Evolutionary conservation across 164 flowering plant species (phyloP).

Genomic region (Nymphaea thermarum): DNA sequence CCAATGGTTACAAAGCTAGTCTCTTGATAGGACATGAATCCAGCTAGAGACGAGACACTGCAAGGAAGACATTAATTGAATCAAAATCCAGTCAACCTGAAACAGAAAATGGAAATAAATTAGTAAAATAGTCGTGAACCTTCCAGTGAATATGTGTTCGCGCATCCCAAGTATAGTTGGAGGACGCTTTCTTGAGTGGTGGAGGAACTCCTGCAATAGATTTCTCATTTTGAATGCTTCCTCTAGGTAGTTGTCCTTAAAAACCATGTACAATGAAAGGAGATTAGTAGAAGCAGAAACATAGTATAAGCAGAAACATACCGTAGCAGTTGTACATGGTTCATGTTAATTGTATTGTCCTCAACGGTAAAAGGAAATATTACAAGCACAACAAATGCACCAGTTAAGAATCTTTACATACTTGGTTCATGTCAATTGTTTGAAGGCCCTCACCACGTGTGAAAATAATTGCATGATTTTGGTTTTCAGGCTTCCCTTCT

Average conservation of each 20-base stretch:
- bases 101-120: not conserved
- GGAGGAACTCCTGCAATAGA: conserved; percentile 66
- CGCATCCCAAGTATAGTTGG: conserved; percentile 81
- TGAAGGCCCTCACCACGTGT: conserved; percentile 96
- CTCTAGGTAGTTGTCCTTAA: conserved; percentile 80
- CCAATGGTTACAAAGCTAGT: conserved; percentile 95
- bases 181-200: conserved; percentile 26
- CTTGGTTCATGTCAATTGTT: conserved; percentile 96
- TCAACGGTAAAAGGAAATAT: not conserved
- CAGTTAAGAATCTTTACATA: conserved; percentile 13
- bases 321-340: not conserved
- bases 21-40: conserved; percentile 97
- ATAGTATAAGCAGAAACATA: not conserved
- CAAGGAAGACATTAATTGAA: conserved; percentile 6
- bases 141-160: conserved; percentile 94
- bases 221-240: conserved; percentile 93
- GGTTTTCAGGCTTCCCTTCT: conserved; percentile 97
- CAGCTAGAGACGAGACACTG: conserved; percentile 88
- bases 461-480: conserved; percentile 85
- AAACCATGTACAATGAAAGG: not conserved
- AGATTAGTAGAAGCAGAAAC: not conserved
- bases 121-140: conserved; percentile 22
- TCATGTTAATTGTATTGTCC: too few relatives aligned
- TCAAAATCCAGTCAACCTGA: not conserved
- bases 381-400: not conserved